A percentile compares a stretch with the other conserved stretches of the same genome.
These are phyloP conservation scores for Carex cristatella DNA, from an alignment of 176 grass and related monocot species.

Conservation along the genomic window DNA sequence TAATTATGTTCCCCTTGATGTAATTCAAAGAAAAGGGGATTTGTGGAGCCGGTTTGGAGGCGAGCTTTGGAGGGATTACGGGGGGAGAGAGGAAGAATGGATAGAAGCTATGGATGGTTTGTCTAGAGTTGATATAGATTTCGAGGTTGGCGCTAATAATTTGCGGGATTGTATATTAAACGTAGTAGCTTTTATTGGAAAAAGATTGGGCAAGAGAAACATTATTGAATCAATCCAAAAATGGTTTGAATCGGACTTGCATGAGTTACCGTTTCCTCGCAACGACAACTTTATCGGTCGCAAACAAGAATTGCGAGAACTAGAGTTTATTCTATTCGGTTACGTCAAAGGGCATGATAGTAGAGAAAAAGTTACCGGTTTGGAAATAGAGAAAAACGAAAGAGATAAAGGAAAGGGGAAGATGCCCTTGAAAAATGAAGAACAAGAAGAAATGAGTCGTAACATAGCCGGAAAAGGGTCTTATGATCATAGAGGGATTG, in stretches of 20 bases:
- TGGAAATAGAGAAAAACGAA: background rate
- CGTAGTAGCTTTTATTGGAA: conserved; percentile 26
- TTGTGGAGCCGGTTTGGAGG: conserved; percentile 44
- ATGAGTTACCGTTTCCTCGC: conserved; percentile 39
- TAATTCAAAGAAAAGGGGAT: conserved; percentile 28
- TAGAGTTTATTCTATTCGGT: conserved; percentile 36
- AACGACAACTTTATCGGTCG: conserved; percentile 44
- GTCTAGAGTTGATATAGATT: background rate
- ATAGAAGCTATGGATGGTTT: conserved; percentile 27
- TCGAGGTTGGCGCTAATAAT: conserved; percentile 23
- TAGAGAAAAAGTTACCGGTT: background rate
- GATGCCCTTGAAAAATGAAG: background rate
- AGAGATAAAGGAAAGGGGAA: conserved; percentile 27
- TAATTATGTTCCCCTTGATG: conserved; percentile 26
- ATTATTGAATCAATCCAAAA: conserved; percentile 19
- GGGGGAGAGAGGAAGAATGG: conserved; percentile 35
- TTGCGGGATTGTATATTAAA: conserved; percentile 34
- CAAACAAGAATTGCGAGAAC: conserved; percentile 33
- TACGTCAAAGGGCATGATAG: background rate
- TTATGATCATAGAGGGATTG: conserved; percentile 20
- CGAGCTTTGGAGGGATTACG: conserved; percentile 32
- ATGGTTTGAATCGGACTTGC: conserved; percentile 21
- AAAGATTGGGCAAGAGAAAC: conserved; percentile 27
- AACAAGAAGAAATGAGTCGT: conserved; percentile 1
- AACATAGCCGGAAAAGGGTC: background rate